Percentiles rank a stretch among this genome's conserved stretches.
Conservation (phyloP, 2,329 filamentous ascomycete genomes). For the Aspergillus sp. region DNA sequence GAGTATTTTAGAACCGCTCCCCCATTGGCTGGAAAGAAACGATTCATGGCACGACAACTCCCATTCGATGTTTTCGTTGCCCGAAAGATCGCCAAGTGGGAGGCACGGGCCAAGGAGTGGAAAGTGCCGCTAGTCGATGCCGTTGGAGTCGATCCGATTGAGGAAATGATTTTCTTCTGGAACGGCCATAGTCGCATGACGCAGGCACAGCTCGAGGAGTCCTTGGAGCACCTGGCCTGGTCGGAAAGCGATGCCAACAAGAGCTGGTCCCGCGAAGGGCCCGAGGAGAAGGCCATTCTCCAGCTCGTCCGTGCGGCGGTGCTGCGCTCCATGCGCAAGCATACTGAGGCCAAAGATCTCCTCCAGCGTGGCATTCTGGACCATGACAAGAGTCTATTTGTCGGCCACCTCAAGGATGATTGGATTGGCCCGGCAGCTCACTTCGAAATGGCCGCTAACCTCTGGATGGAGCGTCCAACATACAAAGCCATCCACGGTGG, state of each 20-base stretch:
- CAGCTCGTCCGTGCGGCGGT: conserved; percentile 67
- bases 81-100: conserved; percentile 86
- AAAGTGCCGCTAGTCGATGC: conserved; percentile 73
- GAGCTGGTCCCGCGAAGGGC: conserved; percentile 51
- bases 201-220: conserved; percentile 60
- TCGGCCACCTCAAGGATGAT: conserved; percentile 49
- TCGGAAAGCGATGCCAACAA: conserved; percentile 60
- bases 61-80: conserved; percentile 85
- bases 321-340: conserved; percentile 61
- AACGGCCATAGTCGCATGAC: conserved; percentile 83
- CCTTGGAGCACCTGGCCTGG: conserved; percentile 65
- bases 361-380: conserved; percentile 63
- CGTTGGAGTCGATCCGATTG: conserved; percentile 73
- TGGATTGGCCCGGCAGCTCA: conserved; percentile 73
- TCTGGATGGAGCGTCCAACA: conserved; percentile 66
- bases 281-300: conserved; percentile 64
- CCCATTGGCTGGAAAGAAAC: conserved; percentile 75
- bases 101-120: conserved; percentile 68
- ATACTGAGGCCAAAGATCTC: conserved; percentile 63
- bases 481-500: conserved; percentile 35
- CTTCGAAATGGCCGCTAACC: conserved; percentile 81
- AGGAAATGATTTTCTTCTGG: conserved; percentile 95
- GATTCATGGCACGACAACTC: conserved; percentile 83
- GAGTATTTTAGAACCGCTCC: conserved; percentile 71
- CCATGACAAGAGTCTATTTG: conserved; percentile 55